Base-by-base conservation (phyloP, 805 yeast species). In the Alloascoidea africana region DNA sequence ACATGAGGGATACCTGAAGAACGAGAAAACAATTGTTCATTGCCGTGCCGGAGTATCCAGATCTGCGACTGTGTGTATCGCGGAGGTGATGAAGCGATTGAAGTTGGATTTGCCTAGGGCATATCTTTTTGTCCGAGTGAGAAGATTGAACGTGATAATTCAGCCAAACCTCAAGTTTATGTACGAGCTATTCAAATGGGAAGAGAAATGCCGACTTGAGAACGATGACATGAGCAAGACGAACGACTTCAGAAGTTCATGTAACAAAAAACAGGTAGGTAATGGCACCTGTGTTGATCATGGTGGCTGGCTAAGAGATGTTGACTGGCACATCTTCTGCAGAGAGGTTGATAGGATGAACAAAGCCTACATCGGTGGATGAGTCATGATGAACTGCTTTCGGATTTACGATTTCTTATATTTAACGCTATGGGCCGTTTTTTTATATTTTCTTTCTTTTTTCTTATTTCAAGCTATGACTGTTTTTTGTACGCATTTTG, bases 11-110 rank as follows among this genome's bases (percentile, higher is more conserved):
- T 59, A 62, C 44, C 45, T 53, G 15, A 45, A 46, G 1, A 58
- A 57, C 27, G 72, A 71, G 16, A 49, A 68, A 35, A 73, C 77
- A 2, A 62, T 89, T 42, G 87, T 89, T 6, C 97, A 89, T 54
- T 89, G 97, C 49, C 81, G 94, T 51, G 96, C 85, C 36, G 97
- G 97, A 0, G 97, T 89, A 3, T 83, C 95, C 0, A 63, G 97
- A 39, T 83, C 94, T 2, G 97, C 96, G 0, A 84, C 96, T 0
- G 93, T 89, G 6, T 89, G 93, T 47, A 89, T 89, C 46, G 96
- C 96, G 1, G 96, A 86, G 52, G 89, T 84, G 30, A 87, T 89
- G 95, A 70, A 73, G 46, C 59, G 94, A 32, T 57, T 81, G 38
- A 58, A 70, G 13, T 60, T 84, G 38, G 70, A 73, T 33, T 59